phyloP scores from a whole-genome alignment of 345 rosid genomes.

The Chamaenerion angustifolium region DNA sequence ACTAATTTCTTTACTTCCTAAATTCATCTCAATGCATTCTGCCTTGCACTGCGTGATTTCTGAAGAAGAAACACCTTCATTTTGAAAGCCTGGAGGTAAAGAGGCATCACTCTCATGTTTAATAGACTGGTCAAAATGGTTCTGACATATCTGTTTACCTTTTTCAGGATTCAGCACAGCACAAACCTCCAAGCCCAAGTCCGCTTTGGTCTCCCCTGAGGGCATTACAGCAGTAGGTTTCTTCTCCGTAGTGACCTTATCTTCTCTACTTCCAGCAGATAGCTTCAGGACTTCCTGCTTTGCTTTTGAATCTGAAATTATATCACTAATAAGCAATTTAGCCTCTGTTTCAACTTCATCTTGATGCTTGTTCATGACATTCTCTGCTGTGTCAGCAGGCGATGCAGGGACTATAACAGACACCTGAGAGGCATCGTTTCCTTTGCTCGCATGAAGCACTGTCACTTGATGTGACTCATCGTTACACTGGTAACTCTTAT shows the following conservation, averaged over 20 bases:
- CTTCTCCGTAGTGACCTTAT: slow-evolving; percentile 13
- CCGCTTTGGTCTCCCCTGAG: background rate
- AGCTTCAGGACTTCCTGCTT: background rate
- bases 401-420: too few species aligned
- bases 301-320: background rate
- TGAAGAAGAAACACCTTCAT: background rate
- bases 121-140: background rate
- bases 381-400: too few species aligned
- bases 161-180: too few species aligned
- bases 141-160: slow-evolving; percentile 7
- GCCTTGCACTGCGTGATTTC: background rate
- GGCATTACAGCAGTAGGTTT: slow-evolving; percentile 7
- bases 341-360: too few species aligned
- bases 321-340: background rate
- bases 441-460: too few species aligned
- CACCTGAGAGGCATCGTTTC: too few species aligned
- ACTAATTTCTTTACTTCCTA: background rate
- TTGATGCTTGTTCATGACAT: too few species aligned
- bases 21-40: slow-evolving; percentile 1
- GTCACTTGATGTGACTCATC: too few species aligned
- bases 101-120: background rate
- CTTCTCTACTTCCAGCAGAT: slow-evolving; percentile 5
- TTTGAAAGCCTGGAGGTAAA: background rate
- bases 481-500: too few species aligned
- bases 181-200: background rate